Conservation (phyloP, 2,329 filamentous ascomycete species). For the Stromatinia cepivora region DNA sequence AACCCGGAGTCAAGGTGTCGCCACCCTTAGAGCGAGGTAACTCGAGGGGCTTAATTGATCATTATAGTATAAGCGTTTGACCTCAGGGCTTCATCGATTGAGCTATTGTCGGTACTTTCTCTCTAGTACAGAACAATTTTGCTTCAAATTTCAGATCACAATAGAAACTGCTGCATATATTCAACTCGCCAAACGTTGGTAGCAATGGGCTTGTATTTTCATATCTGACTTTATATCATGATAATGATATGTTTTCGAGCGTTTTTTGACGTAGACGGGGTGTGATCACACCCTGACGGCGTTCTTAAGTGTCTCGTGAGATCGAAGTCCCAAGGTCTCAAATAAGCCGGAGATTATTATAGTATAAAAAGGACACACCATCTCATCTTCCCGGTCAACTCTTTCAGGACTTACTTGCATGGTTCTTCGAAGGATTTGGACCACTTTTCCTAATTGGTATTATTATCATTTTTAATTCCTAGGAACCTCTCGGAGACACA, state of each 20-base stretch:
- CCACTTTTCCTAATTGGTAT: slow-evolving; percentile 65
- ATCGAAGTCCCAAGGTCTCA: slow-evolving; percentile 59
- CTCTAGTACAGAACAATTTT: slow-evolving; percentile 55
- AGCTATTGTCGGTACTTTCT: slow-evolving; percentile 46
- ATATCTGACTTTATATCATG: background rate
- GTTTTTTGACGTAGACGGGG: slow-evolving; percentile 68
- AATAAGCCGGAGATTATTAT: slow-evolving; percentile 52
- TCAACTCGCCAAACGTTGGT: slow-evolving; percentile 45
- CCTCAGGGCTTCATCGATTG: slow-evolving; percentile 35
- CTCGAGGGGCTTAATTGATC: background rate
- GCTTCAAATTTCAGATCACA: slow-evolving; percentile 56
- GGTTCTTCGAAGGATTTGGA: slow-evolving; percentile 77
- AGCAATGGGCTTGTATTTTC: slow-evolving; percentile 44
- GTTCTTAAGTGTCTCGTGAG: slow-evolving; percentile 58
- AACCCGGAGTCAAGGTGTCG: background rate
- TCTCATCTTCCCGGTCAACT: slow-evolving; percentile 53
- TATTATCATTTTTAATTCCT: slow-evolving; percentile 72
- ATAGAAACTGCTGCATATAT: slow-evolving; percentile 47
- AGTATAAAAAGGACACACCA: slow-evolving; percentile 66
- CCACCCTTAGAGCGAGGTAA: background rate
- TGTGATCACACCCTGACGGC: slow-evolving; percentile 54
- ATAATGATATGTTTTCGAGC: background rate
- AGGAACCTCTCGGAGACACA: slow-evolving; percentile 70
- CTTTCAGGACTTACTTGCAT: slow-evolving; percentile 48
- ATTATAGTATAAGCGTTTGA: slow-evolving; percentile 1